These are phyloP conservation scores for Pterocarpus santalinus DNA, from an alignment of 306 rosid species.

Conservation along the genomic window DNA sequence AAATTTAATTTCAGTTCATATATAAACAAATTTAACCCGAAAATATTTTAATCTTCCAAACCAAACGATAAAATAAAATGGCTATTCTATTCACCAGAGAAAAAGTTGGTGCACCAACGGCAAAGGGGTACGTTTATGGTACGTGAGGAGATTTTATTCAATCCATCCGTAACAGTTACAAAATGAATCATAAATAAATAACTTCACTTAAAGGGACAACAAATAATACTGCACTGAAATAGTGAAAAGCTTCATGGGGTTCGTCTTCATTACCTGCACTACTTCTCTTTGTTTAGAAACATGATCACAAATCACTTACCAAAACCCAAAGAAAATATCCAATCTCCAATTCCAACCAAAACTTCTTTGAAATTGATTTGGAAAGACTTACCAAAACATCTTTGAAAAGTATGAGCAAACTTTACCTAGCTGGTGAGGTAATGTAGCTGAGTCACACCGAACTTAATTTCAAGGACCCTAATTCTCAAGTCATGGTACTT, in stretches of 20 bases:
- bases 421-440: conserved; percentile 1
- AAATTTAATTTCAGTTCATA: background rate
- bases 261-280: background rate
- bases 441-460: conserved; percentile 1
- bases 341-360: conserved; percentile 19
- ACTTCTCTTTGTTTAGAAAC: background rate
- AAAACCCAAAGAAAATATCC: conserved; percentile 7
- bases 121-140: background rate
- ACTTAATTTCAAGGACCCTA: conserved; percentile 21
- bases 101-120: background rate
- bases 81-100: background rate
- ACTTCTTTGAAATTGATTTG: conserved; percentile 41
- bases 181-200: background rate
- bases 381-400: conserved; percentile 42
- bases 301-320: conserved; percentile 2
- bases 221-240: background rate
- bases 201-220: background rate
- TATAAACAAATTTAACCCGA: background rate
- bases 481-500: conserved; percentile 4
- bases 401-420: conserved; percentile 48
- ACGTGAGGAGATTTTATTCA: background rate
- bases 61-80: background rate
- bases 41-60: background rate
- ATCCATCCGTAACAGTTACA: background rate
- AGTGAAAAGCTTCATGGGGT: background rate